Evolutionary conservation across 176 grass and related monocot genomes (phyloP).

Genomic region (Tuctoria greenei): DNA sequence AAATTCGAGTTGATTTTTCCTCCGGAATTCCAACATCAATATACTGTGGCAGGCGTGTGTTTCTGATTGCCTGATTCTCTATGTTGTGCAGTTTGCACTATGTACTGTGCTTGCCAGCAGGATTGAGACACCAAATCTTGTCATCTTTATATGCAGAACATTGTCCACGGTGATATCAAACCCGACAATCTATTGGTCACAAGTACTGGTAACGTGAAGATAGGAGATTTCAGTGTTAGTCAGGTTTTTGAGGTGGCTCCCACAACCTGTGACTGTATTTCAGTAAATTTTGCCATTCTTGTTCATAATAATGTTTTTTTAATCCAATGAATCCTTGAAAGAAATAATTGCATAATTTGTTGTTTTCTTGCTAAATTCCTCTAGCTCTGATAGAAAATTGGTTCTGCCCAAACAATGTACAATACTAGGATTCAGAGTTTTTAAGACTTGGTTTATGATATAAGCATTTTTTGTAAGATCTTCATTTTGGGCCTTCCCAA

Average conservation of each 20-base stretch:
- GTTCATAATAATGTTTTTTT: not conserved
- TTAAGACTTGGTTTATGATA: not conserved
- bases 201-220: conserved; percentile 68
- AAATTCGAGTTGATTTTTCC: no score
- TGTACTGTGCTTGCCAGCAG: not conserved
- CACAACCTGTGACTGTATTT: conserved; percentile 23
- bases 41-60: not conserved
- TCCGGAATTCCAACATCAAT: no score
- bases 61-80: conserved; percentile 8
- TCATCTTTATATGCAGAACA: conserved; percentile 51
- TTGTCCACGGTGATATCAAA: conserved; percentile 92
- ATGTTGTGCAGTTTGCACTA: conserved; percentile 20
- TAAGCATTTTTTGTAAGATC: not conserved
- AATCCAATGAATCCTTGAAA: conserved; percentile 5
- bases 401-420: not conserved
- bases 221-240: conserved; percentile 92
- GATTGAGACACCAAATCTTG: conserved; percentile 7
- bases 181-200: conserved; percentile 92
- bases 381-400: not conserved
- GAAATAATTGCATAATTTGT: not conserved
- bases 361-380: not conserved
- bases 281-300: conserved; percentile 6
- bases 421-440: not conserved
- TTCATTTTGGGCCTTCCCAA: not conserved
- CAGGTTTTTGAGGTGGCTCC: conserved; percentile 78